Base-by-base conservation (phyloP, 2,329 filamentous ascomycete genomes). In the Arachnomyces sp. region DNA sequence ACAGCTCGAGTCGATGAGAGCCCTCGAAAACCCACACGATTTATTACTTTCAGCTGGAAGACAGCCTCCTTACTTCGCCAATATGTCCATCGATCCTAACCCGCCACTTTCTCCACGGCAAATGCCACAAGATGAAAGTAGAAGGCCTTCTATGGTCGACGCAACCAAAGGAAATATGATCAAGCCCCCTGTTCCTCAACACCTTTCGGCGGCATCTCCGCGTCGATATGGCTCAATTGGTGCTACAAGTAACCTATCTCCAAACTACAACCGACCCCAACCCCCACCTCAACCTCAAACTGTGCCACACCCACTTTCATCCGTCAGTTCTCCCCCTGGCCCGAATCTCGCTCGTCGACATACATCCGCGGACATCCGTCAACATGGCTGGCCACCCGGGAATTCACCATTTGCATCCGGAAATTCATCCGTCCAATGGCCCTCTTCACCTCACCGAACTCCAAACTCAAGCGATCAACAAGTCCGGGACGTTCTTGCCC, bases 321-420 rank as follows among this genome's bases (percentile, higher is more conserved):
- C 67, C 39, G 70, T 70, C 42, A 64, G 68, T 14, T 76, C 76
- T 29, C 73, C 76, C 16, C 73, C 75, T n/a, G 63, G 60, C 1
- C 75, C 78, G 42, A 88, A 79, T 53, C 71, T 94, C 34, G 77
- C 80, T 33, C 81, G 90, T 47, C 79, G 90, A 45, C 92, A 98
- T 64, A 98, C 92, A 2, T 90, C 89, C 30, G 92, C 92, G 43
- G 92, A 98, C 59, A 96, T 98, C 51, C 82, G 92, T 39, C 82
- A 89, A 52, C 83, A 88, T 57, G 86, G 83, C 29, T 90, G 84
- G 79, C 81, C 72, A 71, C 42, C 58, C 36, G 56, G 70, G 31
- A 71, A 76, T 17, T 83, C 82, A 4, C 84, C 81, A 8, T 84
- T 79, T 55, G 71, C 75, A 6, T 80, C 81, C 3, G 79, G 79